Evolutionary conservation across 305 asterid species (phyloP), one percentile per base, ranked within the genome.

Genomic region (Solanum hybrid): DNA sequence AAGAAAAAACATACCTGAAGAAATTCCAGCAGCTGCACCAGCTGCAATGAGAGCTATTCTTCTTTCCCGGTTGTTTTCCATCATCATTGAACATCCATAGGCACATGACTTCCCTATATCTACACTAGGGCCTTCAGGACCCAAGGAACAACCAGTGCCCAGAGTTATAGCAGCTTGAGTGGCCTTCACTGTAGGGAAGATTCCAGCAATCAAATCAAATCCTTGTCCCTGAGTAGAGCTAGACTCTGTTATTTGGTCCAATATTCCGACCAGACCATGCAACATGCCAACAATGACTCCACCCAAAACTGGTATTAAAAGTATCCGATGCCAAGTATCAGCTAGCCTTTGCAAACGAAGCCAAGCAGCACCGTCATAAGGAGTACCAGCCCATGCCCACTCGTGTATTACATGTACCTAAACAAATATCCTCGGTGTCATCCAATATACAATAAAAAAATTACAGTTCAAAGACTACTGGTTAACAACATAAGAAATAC

Each of bases 351-450:
- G 99, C 90, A 96, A 92, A 88, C 98, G 97, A 70, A 97, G 98
- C 99, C 99, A 96, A 57, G 99, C 94, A 89, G 99, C 99, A 89
- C 99, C 99, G 88, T 97, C 99, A 82, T 92, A 95, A 9, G 99
- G 99, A 65, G 99, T 97, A 89, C 99, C 99, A 87, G 99, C 99
- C 99, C 99, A 97, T 37, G 98, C 99, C 99, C 98, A 97, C 90
- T 94, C 99, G 75, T 96, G 99, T 91, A 97, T 93, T 91, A 95
- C 96, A 83, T 97, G 99, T 27, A 97, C 99, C 99, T 97, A 90
- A 85, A 81, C 38, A 86, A 86, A 87, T 29, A 65, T 90, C 65
- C 83, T 88, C 33, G 41, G 87, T 57, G 68, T 91, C 90, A 91
- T 82, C 79, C 37, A 68, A 79, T 85, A 57, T 87, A 36, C 82